Percentiles rank a stretch among this genome's conserved stretches.
Evolutionary conservation across 352 stramenopile genomes (phyloP).

Genomic region (Bremia lactucae): DNA sequence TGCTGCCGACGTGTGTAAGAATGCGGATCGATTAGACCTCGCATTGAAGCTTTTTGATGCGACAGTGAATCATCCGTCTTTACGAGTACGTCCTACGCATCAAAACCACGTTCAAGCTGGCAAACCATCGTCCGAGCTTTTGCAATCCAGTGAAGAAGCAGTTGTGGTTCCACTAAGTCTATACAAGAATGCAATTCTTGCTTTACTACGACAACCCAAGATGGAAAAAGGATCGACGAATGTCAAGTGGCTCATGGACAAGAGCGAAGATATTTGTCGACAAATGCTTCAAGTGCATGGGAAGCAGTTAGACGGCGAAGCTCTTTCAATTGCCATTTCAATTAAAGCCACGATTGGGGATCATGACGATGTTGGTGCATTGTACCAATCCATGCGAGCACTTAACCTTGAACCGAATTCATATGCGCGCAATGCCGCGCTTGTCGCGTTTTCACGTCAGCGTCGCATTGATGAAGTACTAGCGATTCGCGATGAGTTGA

Average conservation of each 20-base stretch:
- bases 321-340: slow-evolving; percentile 69
- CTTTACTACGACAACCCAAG: slow-evolving; percentile 36
- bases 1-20: slow-evolving; percentile 52
- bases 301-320: slow-evolving; percentile 43
- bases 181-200: slow-evolving; percentile 55
- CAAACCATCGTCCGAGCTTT: slow-evolving; percentile 2
- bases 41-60: slow-evolving; percentile 53
- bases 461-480: slow-evolving; percentile 42
- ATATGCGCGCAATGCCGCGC: slow-evolving; percentile 67
- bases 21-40: slow-evolving; percentile 35
- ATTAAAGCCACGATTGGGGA: slow-evolving; percentile 59
- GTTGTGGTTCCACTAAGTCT: slow-evolving; percentile 40
- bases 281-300: slow-evolving; percentile 57
- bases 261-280: slow-evolving; percentile 46
- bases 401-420: slow-evolving; percentile 52
- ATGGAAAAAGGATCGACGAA: not conserved
- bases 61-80: slow-evolving; percentile 30
- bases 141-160: slow-evolving; percentile 8
- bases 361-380: slow-evolving; percentile 61
- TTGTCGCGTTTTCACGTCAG: slow-evolving; percentile 58
- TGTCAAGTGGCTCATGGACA: slow-evolving; percentile 26
- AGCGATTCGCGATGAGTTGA: slow-evolving; percentile 36
- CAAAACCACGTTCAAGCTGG: slow-evolving; percentile 11
- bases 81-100: slow-evolving; percentile 20
- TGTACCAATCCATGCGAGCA: slow-evolving; percentile 66